Percentiles rank a stretch among this genome's conserved stretches.
Evolutionary conservation across 495 filamentous ascomycete genomes (phyloP).

Genomic region (Collariella sp.): DNA sequence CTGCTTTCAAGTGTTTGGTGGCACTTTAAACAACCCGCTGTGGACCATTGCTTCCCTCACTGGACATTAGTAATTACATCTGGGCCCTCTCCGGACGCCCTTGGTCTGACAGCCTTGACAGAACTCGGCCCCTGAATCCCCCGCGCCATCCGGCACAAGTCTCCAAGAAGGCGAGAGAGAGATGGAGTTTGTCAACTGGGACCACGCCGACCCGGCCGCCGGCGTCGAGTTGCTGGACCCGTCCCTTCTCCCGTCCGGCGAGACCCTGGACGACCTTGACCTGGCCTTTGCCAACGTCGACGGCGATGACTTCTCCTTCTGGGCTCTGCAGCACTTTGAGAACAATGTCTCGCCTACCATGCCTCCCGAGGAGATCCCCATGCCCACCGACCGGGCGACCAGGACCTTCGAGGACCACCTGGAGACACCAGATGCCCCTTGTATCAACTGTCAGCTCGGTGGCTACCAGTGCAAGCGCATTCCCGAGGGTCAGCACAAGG

Average conservation of each 20-base stretch:
- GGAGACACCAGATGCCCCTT: slow-evolving; percentile 43
- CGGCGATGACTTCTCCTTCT: slow-evolving; percentile 43
- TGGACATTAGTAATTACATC: background rate
- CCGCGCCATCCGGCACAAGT: slow-evolving; percentile 14
- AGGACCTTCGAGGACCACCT: slow-evolving; percentile 28
- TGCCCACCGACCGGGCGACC: slow-evolving; percentile 11
- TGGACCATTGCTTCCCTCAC: background rate
- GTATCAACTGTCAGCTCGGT: slow-evolving; percentile 60
- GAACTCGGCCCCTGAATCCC: background rate
- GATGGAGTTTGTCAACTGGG: slow-evolving; percentile 41
- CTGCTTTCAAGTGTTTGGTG: background rate
- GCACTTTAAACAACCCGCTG: background rate
- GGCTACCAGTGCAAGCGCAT: slow-evolving; percentile 69
- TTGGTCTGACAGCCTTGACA: slow-evolving; percentile 13
- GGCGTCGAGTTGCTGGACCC: slow-evolving; percentile 12
- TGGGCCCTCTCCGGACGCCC: slow-evolving; percentile 5
- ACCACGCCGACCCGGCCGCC: slow-evolving; percentile 25
- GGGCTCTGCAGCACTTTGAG: slow-evolving; percentile 42
- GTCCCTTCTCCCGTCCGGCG: slow-evolving; percentile 11
- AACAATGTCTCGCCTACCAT: slow-evolving; percentile 23
- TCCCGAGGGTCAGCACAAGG: slow-evolving; percentile 56
- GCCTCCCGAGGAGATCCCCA: slow-evolving; percentile 11
- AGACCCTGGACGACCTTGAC: slow-evolving; percentile 31
- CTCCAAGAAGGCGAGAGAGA: slow-evolving; percentile 26
- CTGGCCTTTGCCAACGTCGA: slow-evolving; percentile 38